Conservation (phyloP, 768 basidiomycete species). For the Suillus fuscotomentosus region DNA sequence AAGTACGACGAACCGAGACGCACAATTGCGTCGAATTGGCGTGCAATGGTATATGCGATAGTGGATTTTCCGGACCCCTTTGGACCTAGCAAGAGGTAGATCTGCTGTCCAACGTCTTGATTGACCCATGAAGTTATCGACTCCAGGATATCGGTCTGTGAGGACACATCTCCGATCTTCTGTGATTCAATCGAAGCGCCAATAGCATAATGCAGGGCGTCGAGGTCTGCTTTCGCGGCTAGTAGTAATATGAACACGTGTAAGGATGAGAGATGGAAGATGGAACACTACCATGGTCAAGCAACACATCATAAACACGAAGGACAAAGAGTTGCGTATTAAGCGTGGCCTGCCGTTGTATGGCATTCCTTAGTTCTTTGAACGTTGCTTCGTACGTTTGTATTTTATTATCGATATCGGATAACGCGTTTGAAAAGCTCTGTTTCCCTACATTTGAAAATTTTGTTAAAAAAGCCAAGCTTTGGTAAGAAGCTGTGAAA, state of each 20-base stretch:
- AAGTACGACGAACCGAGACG: constrained; percentile 33
- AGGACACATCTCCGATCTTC: constrained; percentile 10
- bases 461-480: background rate
- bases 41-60: constrained; percentile 30
- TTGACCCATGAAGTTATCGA: constrained; percentile 19
- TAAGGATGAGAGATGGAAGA: background rate
- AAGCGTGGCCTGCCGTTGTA: constrained; percentile 4
- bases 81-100: constrained; percentile 28
- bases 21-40: constrained; percentile 20
- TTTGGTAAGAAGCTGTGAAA: background rate
- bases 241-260: background rate
- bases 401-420: constrained; percentile 4
- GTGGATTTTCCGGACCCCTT: constrained; percentile 32
- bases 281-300: background rate
- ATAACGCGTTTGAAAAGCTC: background rate
- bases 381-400: constrained; percentile 1
- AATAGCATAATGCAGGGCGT: constrained; percentile 16
- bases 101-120: constrained; percentile 12
- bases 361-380: background rate
- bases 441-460: background rate
- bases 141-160: constrained; percentile 12
- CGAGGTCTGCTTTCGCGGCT: constrained; percentile 14
- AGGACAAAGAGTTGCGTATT: background rate
- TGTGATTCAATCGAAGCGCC: constrained; percentile 24
- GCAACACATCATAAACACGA: background rate